Conservation (phyloP, 805 yeast species). For the Candida oleophila region DNA sequence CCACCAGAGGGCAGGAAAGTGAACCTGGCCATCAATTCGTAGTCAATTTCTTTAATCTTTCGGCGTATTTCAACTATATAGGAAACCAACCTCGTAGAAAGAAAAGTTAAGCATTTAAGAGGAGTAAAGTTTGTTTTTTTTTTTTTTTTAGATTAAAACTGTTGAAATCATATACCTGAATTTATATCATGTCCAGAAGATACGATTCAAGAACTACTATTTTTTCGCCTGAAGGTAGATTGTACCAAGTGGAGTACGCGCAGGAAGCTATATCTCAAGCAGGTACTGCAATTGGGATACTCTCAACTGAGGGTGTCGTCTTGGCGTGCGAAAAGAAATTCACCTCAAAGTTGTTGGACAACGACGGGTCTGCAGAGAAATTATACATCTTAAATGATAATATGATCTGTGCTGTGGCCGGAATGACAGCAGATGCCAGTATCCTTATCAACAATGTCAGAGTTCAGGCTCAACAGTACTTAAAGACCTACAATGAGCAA, state of each 20-base stretch:
- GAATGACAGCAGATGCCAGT: slow-evolving; percentile 95
- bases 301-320: slow-evolving; percentile 84
- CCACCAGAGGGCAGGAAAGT: too few species aligned
- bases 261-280: slow-evolving; percentile 86
- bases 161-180: too few species aligned
- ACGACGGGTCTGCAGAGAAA: slow-evolving; percentile 91
- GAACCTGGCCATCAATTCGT: too few species aligned
- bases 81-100: too few species aligned
- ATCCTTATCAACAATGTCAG: slow-evolving; percentile 88
- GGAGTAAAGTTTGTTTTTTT: too few species aligned
- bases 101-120: too few species aligned
- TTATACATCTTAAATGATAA: slow-evolving; percentile 81
- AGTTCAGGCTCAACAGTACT: slow-evolving; percentile 75
- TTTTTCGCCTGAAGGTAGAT: slow-evolving; percentile 97
- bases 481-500: slow-evolving; percentile 85
- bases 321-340: slow-evolving; percentile 96
- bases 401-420: slow-evolving; percentile 93
- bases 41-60: too few species aligned
- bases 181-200: slow-evolving; percentile 90
- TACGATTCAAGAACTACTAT: slow-evolving; percentile 99
- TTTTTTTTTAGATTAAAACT: too few species aligned
- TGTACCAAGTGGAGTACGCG: slow-evolving; percentile 96
- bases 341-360: slow-evolving; percentile 88
- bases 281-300: slow-evolving; percentile 77
- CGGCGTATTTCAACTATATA: too few species aligned